A percentile compares a stretch with the other conserved stretches of the same genome.
phyloP scores from a whole-genome alignment of 148 eudicot species.

The Heliosperma pusillum region DNA sequence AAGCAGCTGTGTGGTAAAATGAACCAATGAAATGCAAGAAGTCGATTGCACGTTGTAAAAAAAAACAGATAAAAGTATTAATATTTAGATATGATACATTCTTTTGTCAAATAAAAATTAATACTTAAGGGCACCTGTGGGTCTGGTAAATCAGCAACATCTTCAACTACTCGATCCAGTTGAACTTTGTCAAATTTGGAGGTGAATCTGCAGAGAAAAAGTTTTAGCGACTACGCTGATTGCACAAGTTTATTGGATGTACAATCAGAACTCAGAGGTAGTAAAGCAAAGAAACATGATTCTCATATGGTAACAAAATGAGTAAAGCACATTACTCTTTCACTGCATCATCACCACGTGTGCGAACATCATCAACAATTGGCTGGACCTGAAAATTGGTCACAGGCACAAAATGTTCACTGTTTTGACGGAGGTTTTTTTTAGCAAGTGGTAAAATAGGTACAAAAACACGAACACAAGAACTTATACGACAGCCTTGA shows the following conservation, averaged over 20 bases:
- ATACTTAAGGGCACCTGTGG: constrained; percentile 57
- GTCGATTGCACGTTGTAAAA: neutral
- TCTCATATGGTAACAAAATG: neutral
- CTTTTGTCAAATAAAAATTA: neutral
- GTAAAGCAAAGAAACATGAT: neutral
- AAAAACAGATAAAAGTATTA: neutral
- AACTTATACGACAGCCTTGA: no score
- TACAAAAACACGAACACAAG: neutral
- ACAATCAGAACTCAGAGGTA: no score
- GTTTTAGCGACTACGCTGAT: constrained; percentile 5
- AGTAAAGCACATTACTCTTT: constrained; percentile 60
- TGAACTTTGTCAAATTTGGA: constrained; percentile 77
- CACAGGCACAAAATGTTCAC: neutral
- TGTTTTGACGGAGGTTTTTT: neutral
- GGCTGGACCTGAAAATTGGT: constrained; percentile 68
- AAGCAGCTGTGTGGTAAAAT: neutral
- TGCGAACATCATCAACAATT: constrained; percentile 81
- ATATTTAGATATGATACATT: neutral
- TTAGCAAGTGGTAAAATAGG: neutral
- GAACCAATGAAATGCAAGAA: no score
- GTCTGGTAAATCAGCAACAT: constrained; percentile 69
- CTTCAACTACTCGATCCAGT: constrained; percentile 57
- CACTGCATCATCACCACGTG: constrained; percentile 91
- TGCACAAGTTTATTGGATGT: constrained; percentile 2
- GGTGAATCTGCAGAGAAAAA: constrained; percentile 56